Evolutionary conservation across 805 yeast species (phyloP), one percentile per base, ranked within the genome.

Genomic region (Metschnikowia gruessii): DNA sequence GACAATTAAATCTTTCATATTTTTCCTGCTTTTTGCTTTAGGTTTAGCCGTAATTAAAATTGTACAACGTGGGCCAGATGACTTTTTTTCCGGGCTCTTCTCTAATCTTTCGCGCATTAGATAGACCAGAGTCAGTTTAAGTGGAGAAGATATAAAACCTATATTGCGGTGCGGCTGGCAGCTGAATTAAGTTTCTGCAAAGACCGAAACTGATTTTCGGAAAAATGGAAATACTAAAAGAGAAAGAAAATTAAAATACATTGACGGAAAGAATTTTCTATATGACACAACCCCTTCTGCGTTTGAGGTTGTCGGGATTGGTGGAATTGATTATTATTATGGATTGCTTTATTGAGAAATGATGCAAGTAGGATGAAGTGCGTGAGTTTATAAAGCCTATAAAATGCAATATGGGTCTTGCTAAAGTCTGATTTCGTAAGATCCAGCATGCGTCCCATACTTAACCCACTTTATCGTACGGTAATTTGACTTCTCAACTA

Each of bases 401-500:
- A n/a, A n/a, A n/a, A n/a, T n/a, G n/a, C n/a, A n/a, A n/a, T n/a
- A n/a, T n/a, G n/a, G n/a, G n/a, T n/a, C n/a, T n/a, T n/a, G n/a
- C n/a, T 33, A 54, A 3, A 54, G 45, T 7, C 97, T 72, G 9
- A 88, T 75, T 51, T 91, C 97, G 56, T 87, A 90, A 6, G 85
- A 78, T 0, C 96, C 96, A 0, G 92, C 82, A 50, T 76, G 79
- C 1, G 92, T 76, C 13, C 78, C 62, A 62, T 92, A 92, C 56
- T 87, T 80, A 29, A 91, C 95, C 95, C 95, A 89, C 62, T 91
- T 92, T 18, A 87, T 81, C 0, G 95, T 82, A 22, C 76, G 70
- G 66, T 88, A 87, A 45, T 79, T 79, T 8, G 57, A 66, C 57
- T 63, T 75, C 68, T 68, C 91, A 75, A 50, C 69, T 4, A 92